Base-by-base conservation (phyloP, 1,284 basidiomycete genomes). In the Pseudozyma pruni region DNA sequence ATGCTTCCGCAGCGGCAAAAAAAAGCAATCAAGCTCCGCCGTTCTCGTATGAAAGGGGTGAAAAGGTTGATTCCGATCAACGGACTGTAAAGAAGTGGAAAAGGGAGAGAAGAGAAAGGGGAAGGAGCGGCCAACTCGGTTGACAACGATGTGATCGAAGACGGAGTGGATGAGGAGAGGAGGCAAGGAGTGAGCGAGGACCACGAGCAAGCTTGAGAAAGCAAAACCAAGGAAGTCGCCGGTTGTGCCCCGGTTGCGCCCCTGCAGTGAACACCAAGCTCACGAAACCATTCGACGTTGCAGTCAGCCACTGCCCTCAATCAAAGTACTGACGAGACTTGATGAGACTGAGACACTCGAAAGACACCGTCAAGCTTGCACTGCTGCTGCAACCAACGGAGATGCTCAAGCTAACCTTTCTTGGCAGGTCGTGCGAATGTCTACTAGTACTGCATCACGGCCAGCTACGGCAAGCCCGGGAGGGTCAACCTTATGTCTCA, bases 31-130 rank as follows among this genome's bases (percentile, higher is more conserved):
- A 33, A 44, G 41, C 41, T 20, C 42, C 27, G 43, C 38, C 43
- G 29, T 22, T 40, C 53, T 56, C 44, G 48, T 46, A 11, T 35
- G 25, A 41, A 16, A 38, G 37, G 16, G n/a, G 34, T 32, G 17
- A 17, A 44, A 38, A 38, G 16, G 6, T 11, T 16, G 17, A 32
- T 20, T 43, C 64, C 58, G 64, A 53, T 61, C 64, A 68, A 68
- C 58, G 53, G 64, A 22, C 8, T 4, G 11, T 16, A 31, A 31
- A 19, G 52, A 50, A 54, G 47, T 32, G 31, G 52, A 56, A 53
- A 39, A n/a, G 20, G 31, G 14, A 16, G 29, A 35, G 39, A 40
- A n/a, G 19, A 29, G 32, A 38, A 29, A 33, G 42, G 22, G 25
- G 34, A 25, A 41, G 41, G 46, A 19, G 49, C 53, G 46, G 40